phyloP scores from a whole-genome alignment of 768 basidiomycete species.

The Pseudohyphozyma bogoriensis region DNA sequence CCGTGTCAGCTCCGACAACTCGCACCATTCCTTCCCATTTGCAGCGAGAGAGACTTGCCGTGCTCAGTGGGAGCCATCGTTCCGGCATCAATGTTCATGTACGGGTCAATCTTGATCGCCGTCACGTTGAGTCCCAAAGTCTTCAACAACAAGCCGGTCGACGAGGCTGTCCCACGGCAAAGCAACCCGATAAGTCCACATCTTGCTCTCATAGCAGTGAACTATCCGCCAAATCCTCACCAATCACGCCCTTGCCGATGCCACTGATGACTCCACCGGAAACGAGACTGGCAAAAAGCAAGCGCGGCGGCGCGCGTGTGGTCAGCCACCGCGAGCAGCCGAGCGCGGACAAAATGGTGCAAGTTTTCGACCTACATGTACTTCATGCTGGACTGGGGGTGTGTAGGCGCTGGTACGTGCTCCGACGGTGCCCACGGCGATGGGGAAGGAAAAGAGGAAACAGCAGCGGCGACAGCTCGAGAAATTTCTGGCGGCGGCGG shows the following conservation, averaged over 20 bases:
- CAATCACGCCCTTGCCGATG: conserved; percentile 98
- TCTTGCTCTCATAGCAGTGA: neutral
- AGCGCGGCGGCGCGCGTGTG: no score
- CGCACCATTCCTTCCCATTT: neutral
- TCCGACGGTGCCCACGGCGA: no score
- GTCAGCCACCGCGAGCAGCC: no score
- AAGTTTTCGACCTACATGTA: no score
- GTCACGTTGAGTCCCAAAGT: conserved; percentile 93
- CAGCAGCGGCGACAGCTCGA: no score
- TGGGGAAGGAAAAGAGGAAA: no score
- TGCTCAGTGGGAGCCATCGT: conserved; percentile 99
- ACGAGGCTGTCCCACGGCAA: conserved; percentile 60
- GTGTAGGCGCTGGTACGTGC: no score
- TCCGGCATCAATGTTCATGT: conserved; percentile 99
- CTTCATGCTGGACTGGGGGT: neutral
- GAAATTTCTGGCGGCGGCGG: no score
- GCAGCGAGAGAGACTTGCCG: conserved; percentile 46
- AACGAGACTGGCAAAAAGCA: conserved; percentile 85
- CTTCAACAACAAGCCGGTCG: conserved; percentile 88
- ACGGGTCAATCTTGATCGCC: conserved; percentile 98
- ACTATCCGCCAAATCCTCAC: conserved; percentile 42
- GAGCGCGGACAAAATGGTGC: no score
- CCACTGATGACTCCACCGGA: conserved; percentile 96
- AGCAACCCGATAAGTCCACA: neutral
- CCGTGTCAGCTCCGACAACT: neutral